A percentile compares a stretch with the other conserved stretches of the same genome.
Conservation (phyloP, 495 filamentous ascomycete species). For the Penicillium parvum region DNA sequence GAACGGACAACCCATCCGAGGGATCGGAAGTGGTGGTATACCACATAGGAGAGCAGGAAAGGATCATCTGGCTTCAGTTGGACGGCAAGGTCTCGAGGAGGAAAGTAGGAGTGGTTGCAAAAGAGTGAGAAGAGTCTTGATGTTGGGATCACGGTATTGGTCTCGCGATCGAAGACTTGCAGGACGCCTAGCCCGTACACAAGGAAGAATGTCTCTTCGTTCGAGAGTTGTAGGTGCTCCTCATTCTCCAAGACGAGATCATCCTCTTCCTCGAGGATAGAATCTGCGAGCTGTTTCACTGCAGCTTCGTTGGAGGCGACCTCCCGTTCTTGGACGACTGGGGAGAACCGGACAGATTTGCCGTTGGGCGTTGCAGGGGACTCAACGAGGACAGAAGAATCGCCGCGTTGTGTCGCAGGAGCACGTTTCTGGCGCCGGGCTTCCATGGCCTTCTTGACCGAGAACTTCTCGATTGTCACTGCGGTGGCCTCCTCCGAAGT, state of each 20-base stretch:
- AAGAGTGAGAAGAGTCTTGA: slow-evolving; percentile 57
- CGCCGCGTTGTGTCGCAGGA: slow-evolving; percentile 16
- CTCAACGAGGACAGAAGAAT: slow-evolving; percentile 2
- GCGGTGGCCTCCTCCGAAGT: slow-evolving; percentile 17
- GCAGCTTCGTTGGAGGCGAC: slow-evolving; percentile 47
- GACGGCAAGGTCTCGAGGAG: slow-evolving; percentile 39
- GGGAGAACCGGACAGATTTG: slow-evolving; percentile 64
- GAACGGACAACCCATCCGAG: slow-evolving; percentile 93
- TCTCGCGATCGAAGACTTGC: slow-evolving; percentile 53
- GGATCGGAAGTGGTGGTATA: slow-evolving; percentile 95
- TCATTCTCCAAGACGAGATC: slow-evolving; percentile 56
- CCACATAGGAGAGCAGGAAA: slow-evolving; percentile 80
- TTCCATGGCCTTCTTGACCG: slow-evolving; percentile 40
- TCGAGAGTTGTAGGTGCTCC: slow-evolving; percentile 86
- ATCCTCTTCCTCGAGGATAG: slow-evolving; percentile 26
- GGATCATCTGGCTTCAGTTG: slow-evolving; percentile 64
- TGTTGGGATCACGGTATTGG: slow-evolving; percentile 34
- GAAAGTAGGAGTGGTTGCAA: slow-evolving; percentile 64
- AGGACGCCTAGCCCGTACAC: slow-evolving; percentile 78
- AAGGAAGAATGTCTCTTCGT: slow-evolving; percentile 92
- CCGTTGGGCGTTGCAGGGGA: slow-evolving; percentile 25
- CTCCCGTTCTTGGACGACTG: slow-evolving; percentile 54
- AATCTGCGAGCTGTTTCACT: not conserved
- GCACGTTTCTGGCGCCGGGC: slow-evolving; percentile 29
- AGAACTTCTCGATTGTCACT: slow-evolving; percentile 31